Evolutionary conservation across 345 rosid species (phyloP).

Genomic region (Acer yangbiense): DNA sequence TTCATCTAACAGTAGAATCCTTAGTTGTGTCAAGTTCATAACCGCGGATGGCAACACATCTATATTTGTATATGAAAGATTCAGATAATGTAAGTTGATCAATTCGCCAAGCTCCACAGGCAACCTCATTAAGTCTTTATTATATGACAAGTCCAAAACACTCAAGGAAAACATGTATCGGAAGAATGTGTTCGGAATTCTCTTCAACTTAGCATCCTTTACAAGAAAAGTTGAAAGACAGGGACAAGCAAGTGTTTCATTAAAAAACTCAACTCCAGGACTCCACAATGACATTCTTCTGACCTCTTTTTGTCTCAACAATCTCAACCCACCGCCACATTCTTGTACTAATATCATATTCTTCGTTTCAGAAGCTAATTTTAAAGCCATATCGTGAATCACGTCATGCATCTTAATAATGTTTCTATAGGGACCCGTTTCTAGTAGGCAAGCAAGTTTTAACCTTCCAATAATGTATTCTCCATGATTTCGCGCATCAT

Average conservation of each 20-base stretch:
- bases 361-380: slow-evolving; percentile 10
- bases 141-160: slow-evolving; percentile 11
- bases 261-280: background rate
- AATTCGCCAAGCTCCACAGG: slow-evolving; percentile 1
- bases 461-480: slow-evolving; percentile 9
- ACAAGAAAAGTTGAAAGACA: slow-evolving; percentile 16
- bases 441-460: slow-evolving; percentile 27
- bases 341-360: slow-evolving; percentile 5
- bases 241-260: background rate
- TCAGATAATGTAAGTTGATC: slow-evolving; percentile 14
- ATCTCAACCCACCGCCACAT: background rate
- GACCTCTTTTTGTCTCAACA: background rate
- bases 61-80: slow-evolving; percentile 17
- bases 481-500: background rate
- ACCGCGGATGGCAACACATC: background rate
- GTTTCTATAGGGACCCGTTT: background rate
- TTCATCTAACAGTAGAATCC: slow-evolving; percentile 12
- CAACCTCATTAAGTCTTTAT: background rate
- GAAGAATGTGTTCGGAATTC: background rate
- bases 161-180: background rate
- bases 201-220: background rate
- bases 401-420: slow-evolving; percentile 31
- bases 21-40: background rate
- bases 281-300: slow-evolving; percentile 16
- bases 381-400: slow-evolving; percentile 29